Evolutionary conservation across 2,329 filamentous ascomycete species (phyloP).

Genomic region (Chalara sp.): DNA sequence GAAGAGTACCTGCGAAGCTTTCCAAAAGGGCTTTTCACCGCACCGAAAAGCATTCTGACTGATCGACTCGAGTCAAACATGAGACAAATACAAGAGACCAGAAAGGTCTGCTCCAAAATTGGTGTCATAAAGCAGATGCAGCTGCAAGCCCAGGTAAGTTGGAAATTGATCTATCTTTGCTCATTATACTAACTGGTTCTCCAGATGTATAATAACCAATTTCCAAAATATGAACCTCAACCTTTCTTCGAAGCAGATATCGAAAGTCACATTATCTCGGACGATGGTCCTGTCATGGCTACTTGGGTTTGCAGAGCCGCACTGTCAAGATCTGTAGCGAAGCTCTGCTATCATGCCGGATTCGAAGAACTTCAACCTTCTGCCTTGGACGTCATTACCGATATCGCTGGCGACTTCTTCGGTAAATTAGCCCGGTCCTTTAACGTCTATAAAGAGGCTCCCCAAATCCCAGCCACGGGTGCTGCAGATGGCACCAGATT

Average conservation of each 20-base stretch:
- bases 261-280: constrained; percentile 81
- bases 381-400: constrained; percentile 82
- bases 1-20: constrained; percentile 79
- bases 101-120: constrained; percentile 94
- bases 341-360: constrained; percentile 91
- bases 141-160: constrained; percentile 79
- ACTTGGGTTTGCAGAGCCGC: constrained; percentile 75
- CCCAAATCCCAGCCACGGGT: constrained; percentile 57
- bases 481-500: constrained; percentile 33
- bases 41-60: constrained; percentile 67
- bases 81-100: constrained; percentile 90
- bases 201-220: constrained; percentile 94
- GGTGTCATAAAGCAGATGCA: constrained; percentile 99
- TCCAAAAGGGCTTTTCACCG: constrained; percentile 66
- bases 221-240: constrained; percentile 89
- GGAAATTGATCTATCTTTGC: neutral
- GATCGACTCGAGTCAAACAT: constrained; percentile 86
- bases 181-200: constrained; percentile 8
- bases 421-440: constrained; percentile 74
- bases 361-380: constrained; percentile 97
- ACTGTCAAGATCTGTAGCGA: constrained; percentile 83
- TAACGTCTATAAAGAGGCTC: constrained; percentile 75
- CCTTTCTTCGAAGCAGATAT: constrained; percentile 84
- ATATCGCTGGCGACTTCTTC: constrained; percentile 86
- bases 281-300: constrained; percentile 83